Percentiles rank a stretch among this genome's conserved stretches.
These are phyloP conservation scores for Rhizoctonia solani DNA, from an alignment of 1,284 basidiomycete species.

Conservation along the genomic window DNA sequence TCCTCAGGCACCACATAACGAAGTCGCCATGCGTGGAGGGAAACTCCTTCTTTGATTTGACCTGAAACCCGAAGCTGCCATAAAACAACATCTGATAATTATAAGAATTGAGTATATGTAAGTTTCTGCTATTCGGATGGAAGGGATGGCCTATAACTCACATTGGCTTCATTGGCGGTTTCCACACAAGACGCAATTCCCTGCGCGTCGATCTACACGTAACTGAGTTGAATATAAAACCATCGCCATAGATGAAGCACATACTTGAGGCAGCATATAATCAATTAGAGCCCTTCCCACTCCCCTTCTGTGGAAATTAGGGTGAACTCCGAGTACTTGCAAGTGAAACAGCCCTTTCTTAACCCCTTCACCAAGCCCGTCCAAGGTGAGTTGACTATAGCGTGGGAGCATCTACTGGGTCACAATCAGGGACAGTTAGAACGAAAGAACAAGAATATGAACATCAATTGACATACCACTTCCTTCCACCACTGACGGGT, in stretches of 20 bases:
- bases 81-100: conserved; percentile 1
- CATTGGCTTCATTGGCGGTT: neutral
- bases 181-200: conserved; percentile 6
- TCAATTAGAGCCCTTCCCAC: neutral
- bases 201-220: conserved; percentile 1
- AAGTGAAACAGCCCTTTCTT: conserved; percentile 11
- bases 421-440: neutral
- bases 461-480: neutral
- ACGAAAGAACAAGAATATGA: neutral
- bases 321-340: conserved; percentile 23
- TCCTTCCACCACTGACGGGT: neutral
- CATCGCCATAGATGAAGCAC: neutral
- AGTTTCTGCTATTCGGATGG: too few relatives aligned
- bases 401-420: neutral
- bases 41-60: neutral
- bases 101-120: neutral
- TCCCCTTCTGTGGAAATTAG: conserved; percentile 8
- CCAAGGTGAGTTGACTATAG: neutral
- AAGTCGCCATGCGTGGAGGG: conserved; percentile 17
- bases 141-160: neutral
- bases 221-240: neutral
- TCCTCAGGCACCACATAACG: conserved; percentile 3
- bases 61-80: neutral
- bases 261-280: neutral
- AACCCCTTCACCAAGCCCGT: neutral